Base-by-base conservation (phyloP, 1,284 basidiomycete species). In the Sanguinoderma infundibulare region DNA sequence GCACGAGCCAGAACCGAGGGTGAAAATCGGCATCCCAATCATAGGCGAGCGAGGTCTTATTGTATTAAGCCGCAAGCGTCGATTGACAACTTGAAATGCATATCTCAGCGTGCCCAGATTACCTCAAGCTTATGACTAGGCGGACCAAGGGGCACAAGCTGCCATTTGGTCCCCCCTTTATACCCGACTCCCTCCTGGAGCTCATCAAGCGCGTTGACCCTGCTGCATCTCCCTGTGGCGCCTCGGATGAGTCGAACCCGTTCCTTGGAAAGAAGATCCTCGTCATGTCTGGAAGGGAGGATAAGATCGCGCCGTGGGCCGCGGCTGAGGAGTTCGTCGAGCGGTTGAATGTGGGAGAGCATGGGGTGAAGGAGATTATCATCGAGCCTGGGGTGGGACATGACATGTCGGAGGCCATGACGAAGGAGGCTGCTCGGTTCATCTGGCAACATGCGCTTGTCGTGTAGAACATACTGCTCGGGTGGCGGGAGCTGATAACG, bases 1-100 rank as follows among this genome's bases (percentile, higher is more conserved):
- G 10, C 1, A 40, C 26, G 2, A 8, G 9, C 8, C 46, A 93
- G 95, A 63, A 83, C 89, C 8, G 81, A 91, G 65, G 22, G 77
- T 96, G 60, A 81, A 74, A 46, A 79, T 92, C 53, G 92, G 87
- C 1, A 86, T 95, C 24, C 89, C 93, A 0, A 87, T 91, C 69
- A 86, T 90, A 30, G 94, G 92, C 70, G 28, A 39, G 53, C 9
- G 5, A 6, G 24, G 20, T 17, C 15, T 14, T 3, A 30, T 14
- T n/a, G 34, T 7, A 7, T 5, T 51, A 20, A 12, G 20, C 30
- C 24, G 30, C 20, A 32, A 9, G 26, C 12, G 39, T 22, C 15
- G 5, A n/a, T 30, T 30, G 14, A 51, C n/a, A 24, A 15, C 32
- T 20, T 38, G 4, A 9, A 12, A 14, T 12, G n/a, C n/a, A n/a